A percentile compares a stretch with the other conserved stretches of the same genome.
Conservation (phyloP, 257 asterid species). For the Buddleja alternifolia region DNA sequence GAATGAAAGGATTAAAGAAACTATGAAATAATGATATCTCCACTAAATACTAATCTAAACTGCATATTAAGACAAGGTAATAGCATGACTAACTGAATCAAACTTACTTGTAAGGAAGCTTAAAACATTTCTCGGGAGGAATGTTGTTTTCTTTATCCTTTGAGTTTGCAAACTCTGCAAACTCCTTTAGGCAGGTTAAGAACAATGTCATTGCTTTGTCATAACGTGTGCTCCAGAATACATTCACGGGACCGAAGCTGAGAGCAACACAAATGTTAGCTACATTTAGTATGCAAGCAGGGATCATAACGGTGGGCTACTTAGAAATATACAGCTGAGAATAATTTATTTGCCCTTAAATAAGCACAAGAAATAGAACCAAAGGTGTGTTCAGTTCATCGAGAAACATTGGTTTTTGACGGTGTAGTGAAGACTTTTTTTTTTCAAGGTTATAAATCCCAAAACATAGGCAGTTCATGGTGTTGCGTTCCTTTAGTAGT, state of each 20-base stretch:
- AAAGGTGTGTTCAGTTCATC: slow-evolving; percentile 7
- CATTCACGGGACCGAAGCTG: slow-evolving; percentile 98
- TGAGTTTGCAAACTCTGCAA: slow-evolving; percentile 89
- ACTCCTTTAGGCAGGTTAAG: slow-evolving; percentile 93
- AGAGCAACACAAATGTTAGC: slow-evolving; percentile 33
- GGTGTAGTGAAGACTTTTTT: background rate
- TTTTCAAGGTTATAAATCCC: background rate
- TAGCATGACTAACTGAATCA: background rate
- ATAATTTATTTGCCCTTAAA: background rate
- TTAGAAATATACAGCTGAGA: slow-evolving; percentile 16
- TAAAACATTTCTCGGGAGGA: slow-evolving; percentile 83
- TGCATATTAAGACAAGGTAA: background rate
- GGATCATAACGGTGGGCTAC: background rate
- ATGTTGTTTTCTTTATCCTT: slow-evolving; percentile 90
- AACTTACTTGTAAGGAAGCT: slow-evolving; percentile 95
- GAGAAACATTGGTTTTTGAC: background rate
- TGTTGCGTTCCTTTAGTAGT: background rate
- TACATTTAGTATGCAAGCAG: slow-evolving; percentile 20
- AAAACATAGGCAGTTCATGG: background rate
- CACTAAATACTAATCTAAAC: background rate
- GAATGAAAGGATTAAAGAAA: background rate
- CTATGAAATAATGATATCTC: background rate
- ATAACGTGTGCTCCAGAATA: slow-evolving; percentile 99
- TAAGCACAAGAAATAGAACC: background rate
- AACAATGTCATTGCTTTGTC: slow-evolving; percentile 97